Conservation (phyloP, 257 asterid genomes). For the Parsonsia alboflavescens region DNA sequence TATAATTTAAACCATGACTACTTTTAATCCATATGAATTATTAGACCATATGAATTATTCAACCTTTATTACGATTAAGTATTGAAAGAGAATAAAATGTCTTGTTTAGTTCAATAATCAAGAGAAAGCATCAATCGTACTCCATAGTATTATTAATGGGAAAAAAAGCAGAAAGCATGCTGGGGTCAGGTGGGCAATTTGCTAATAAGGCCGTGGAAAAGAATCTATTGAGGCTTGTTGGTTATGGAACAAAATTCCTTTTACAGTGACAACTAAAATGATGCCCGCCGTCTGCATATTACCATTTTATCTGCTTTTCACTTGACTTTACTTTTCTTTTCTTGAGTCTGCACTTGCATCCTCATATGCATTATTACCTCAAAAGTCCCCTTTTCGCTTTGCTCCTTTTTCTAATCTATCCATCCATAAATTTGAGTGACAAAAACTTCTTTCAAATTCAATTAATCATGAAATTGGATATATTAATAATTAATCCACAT, state of each 20-base stretch:
- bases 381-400: neutral
- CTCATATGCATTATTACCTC: neutral
- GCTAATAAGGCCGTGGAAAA: neutral
- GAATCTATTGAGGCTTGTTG: constrained; percentile 1
- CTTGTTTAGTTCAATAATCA: too few species aligned
- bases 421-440: too few species aligned
- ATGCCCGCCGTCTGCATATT: neutral
- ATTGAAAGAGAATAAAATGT: too few species aligned
- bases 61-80: too few species aligned
- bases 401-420: neutral
- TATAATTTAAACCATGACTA: too few species aligned
- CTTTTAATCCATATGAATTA: too few species aligned
- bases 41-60: too few species aligned
- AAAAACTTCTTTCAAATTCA: too few species aligned
- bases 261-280: constrained; percentile 8
- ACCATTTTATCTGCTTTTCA: neutral
- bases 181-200: neutral
- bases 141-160: neutral
- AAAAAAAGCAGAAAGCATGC: neutral
- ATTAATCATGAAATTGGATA: too few species aligned
- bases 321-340: constrained; percentile 1
- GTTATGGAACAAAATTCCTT: neutral
- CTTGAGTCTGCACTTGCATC: neutral
- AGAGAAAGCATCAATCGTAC: too few species aligned
- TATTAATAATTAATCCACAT: too few species aligned